Evolutionary conservation across 352 stramenopile species (phyloP).

Genomic region (Globisporangium polare): DNA sequence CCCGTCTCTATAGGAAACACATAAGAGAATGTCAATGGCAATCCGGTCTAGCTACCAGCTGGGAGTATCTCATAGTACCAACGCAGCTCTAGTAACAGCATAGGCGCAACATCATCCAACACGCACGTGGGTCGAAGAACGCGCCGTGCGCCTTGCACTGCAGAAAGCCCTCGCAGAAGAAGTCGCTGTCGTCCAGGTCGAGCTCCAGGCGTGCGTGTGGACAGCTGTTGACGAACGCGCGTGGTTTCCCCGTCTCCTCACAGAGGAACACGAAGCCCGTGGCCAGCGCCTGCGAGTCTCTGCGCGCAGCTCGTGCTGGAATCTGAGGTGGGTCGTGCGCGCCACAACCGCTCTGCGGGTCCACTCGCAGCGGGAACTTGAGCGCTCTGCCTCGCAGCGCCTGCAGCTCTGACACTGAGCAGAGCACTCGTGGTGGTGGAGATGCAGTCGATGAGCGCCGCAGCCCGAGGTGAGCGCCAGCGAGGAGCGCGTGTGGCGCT

Average conservation of each 20-base stretch:
- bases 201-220: slow-evolving; percentile 70
- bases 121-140: slow-evolving; percentile 68
- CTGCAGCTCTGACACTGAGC: slow-evolving; percentile 47
- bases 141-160: slow-evolving; percentile 80
- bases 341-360: neutral
- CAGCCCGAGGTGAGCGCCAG: neutral
- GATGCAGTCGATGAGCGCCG: neutral
- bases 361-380: slow-evolving; percentile 50
- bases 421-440: slow-evolving; percentile 33
- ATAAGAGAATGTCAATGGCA: no score
- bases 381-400: slow-evolving; percentile 36
- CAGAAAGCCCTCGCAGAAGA: slow-evolving; percentile 75
- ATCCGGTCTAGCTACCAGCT: no score
- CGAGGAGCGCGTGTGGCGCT: slow-evolving; percentile 15
- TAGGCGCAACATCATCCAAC: no score
- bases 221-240: slow-evolving; percentile 63
- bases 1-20: slow-evolving; percentile 30
- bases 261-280: slow-evolving; percentile 71
- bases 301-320: neutral
- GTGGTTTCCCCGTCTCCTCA: slow-evolving; percentile 33
- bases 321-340: neutral
- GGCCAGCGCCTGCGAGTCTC: slow-evolving; percentile 23
- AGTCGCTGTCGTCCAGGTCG: slow-evolving; percentile 77
- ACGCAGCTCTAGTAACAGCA: neutral
- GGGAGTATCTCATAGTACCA: no score